Base-by-base conservation (phyloP, 73 alveolate genomes). In the Paramecium bursaria region DNA sequence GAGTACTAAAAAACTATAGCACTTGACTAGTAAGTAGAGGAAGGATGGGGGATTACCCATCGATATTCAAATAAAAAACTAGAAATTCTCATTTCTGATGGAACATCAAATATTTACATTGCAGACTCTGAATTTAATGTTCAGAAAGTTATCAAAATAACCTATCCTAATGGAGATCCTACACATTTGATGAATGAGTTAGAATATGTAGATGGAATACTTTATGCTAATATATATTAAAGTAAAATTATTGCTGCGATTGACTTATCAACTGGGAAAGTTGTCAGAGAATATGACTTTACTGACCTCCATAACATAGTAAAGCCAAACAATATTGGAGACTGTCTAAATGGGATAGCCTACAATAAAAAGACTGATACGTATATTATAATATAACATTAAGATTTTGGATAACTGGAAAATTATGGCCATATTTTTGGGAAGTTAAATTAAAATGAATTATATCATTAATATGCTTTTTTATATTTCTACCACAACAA, bases 41-140 rank as follows among this genome's bases (percentile, higher is more conserved):
- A 44, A 35, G 82, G 82, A 67, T 67, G 82, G 82, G 82, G 82
- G 9, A 11, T 67, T 25, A 67, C 82, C 9, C 82, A 67, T 35
- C 33, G 82, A 67, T 3, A 25, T 1, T 15, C 44, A 7, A 42
- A 67, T 42, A 47, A 25, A 7, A 23, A 31, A 67, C 2, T 67
- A 0, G 17, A 67, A 67, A 47, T 67, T 1, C 27, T 67, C 44
- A 67, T 67, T 15, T 25, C 82, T 39, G 82, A 67, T 67, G 82
- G 82, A 21, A 39, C 82, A 2, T 39, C 33, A 39, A 9, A 67
- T 25, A 47, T 67, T 9, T 47, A 67, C 44, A 42, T 67, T 1
- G 82, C 82, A 7, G 55, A 67, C 44, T 29, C 17, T 21, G 22
- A 67, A 25, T 67, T 67, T 67, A 67, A 13, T 3, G 82, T 67